A percentile compares a stretch with the other conserved stretches of the same genome.
phyloP scores from a whole-genome alignment of 345 rosid species.

The Brassica incana region DNA sequence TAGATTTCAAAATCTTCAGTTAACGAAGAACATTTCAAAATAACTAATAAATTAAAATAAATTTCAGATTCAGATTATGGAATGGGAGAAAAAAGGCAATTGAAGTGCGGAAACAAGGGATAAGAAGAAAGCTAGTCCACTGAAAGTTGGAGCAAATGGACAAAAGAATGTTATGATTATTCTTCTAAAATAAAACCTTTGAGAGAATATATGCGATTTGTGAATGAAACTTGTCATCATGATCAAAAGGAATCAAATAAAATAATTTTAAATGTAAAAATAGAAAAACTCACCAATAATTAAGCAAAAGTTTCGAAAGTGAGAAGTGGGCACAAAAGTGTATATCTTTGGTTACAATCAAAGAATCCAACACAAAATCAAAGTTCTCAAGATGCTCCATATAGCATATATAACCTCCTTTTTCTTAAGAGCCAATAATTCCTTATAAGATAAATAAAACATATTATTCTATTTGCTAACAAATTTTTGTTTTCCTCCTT shows the following conservation, averaged over 20 bases:
- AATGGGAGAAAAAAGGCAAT: constrained; percentile 23
- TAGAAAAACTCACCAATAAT: constrained; percentile 33
- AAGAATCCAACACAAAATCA: constrained; percentile 41
- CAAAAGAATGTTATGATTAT: constrained; percentile 37
- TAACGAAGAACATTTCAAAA: neutral
- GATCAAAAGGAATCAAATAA: neutral
- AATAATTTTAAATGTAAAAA: neutral
- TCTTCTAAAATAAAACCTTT: constrained; percentile 33
- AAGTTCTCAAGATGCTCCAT: constrained; percentile 39
- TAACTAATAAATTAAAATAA: neutral
- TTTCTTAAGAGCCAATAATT: constrained; percentile 33
- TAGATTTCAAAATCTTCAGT: neutral
- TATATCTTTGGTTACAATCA: constrained; percentile 40
- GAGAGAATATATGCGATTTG: constrained; percentile 31
- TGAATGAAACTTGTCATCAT: constrained; percentile 37
- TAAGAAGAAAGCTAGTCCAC: constrained; percentile 41
- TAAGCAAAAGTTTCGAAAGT: constrained; percentile 36
- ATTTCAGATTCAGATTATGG: constrained; percentile 21
- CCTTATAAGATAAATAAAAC: constrained; percentile 12
- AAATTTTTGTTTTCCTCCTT: neutral
- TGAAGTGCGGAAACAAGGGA: constrained; percentile 23
- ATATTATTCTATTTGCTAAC: constrained; percentile 28
- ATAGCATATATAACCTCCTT: constrained; percentile 34
- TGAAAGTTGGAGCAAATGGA: constrained; percentile 39
- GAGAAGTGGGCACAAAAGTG: constrained; percentile 43